These are phyloP conservation scores for Ustilago crameri DNA, from an alignment of 1,284 basidiomycete genomes.

Conservation along the genomic window DNA sequence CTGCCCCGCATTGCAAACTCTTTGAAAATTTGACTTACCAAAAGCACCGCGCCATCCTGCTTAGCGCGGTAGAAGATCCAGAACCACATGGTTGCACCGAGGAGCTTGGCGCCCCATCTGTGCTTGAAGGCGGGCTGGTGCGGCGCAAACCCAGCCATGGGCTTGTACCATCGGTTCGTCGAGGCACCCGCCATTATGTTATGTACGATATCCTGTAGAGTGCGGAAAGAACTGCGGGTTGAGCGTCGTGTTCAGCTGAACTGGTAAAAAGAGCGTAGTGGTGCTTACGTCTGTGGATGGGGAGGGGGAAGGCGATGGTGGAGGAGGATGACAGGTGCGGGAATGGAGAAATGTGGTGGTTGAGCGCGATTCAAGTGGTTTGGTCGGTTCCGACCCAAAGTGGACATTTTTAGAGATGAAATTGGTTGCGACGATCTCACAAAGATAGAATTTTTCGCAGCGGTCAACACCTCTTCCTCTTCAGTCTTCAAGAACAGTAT, in stretches of 20 bases:
- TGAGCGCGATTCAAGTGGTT: not conserved
- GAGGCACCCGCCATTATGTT: conserved; percentile 36
- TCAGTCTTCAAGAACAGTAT: no score
- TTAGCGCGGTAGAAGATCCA: conserved; percentile 67
- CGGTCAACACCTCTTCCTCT: no score
- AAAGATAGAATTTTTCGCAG: no score
- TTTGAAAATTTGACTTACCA: conserved; percentile 51
- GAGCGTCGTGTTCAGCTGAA: no score
- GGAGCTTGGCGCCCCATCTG: conserved; percentile 58
- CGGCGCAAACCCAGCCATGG: conserved; percentile 62
- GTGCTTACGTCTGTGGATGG: not conserved
- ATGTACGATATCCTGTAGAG: no score
- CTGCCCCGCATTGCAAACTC: no score
- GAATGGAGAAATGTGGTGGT: no score
- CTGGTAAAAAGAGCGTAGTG: no score
- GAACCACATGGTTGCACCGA: conserved; percentile 68
- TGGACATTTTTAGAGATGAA: no score
- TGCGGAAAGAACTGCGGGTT: no score
- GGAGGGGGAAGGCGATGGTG: no score
- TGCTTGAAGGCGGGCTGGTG: conserved; percentile 64
- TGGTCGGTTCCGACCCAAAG: not conserved
- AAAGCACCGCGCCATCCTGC: conserved; percentile 66
- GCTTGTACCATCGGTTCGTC: conserved; percentile 56
- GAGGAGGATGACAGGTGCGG: not conserved
- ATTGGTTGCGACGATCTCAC: no score